Evolutionary conservation across 768 basidiomycete species (phyloP).

Genomic region (Hericium erinaceus): DNA sequence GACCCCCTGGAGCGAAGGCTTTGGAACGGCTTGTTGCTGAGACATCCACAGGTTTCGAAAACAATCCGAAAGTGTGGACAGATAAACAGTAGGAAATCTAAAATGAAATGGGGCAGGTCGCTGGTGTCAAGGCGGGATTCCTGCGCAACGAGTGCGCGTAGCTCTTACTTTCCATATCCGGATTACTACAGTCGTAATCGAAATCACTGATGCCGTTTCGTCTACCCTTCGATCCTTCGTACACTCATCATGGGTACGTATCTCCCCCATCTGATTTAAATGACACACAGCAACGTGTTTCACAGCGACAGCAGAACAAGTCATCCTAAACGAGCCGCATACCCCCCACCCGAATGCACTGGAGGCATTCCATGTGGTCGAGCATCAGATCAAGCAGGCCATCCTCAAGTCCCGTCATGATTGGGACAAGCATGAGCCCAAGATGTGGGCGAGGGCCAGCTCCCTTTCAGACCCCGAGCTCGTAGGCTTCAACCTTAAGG

Average conservation of each 20-base stretch:
- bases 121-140: no score
- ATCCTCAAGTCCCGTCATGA: constrained; percentile 56
- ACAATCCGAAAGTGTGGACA: constrained; percentile 13
- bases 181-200: no score
- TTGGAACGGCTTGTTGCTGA: constrained; percentile 75
- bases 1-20: constrained; percentile 90
- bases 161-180: no score
- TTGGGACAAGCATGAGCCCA: constrained; percentile 67
- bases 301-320: constrained; percentile 46
- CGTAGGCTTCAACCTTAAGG: constrained; percentile 37
- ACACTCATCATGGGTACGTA: not conserved
- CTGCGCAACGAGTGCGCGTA: no score
- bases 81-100: constrained; percentile 3
- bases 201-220: not conserved
- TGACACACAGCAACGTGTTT: not conserved
- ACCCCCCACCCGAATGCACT: constrained; percentile 49
- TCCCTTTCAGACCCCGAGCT: constrained; percentile 45
- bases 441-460: constrained; percentile 58
- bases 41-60: constrained; percentile 72
- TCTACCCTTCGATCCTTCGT: not conserved
- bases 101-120: no score
- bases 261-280: not conserved
- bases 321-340: constrained; percentile 52
- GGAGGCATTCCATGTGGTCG: constrained; percentile 52
- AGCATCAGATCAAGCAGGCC: constrained; percentile 50